phyloP scores from a whole-genome alignment of 441 rosid species.

The Erysimum cheiri region DNA sequence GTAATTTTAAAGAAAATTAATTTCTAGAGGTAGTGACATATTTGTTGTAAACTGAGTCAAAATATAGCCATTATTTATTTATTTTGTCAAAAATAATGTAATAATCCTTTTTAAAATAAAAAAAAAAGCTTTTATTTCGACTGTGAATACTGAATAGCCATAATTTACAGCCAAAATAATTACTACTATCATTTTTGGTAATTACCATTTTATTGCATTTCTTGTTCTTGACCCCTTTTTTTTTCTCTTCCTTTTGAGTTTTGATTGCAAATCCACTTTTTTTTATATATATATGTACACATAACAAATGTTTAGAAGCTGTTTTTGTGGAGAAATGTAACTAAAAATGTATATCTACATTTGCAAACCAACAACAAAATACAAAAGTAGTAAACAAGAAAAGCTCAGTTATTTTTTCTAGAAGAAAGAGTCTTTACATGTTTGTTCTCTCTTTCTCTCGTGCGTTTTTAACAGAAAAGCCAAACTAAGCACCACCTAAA shows the following conservation, averaged over 20 bases:
- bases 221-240: too few relatives aligned
- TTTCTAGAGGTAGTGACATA: slow-evolving; percentile 1
- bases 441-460: neutral
- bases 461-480: neutral
- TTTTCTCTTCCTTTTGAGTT: too few relatives aligned
- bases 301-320: neutral
- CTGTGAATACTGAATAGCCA: neutral
- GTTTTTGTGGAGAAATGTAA: neutral
- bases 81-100: neutral
- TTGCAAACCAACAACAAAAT: slow-evolving; percentile 17
- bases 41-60: slow-evolving; percentile 11
- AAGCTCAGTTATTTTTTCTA: slow-evolving; percentile 3
- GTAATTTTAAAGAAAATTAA: neutral
- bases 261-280: neutral
- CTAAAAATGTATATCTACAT: slow-evolving; percentile 23
- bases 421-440: slow-evolving; percentile 32
- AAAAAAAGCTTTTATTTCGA: neutral
- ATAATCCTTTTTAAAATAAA: neutral
- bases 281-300: neutral
- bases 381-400: slow-evolving; percentile 29
- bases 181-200: neutral
- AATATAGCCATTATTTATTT: slow-evolving; percentile 9
- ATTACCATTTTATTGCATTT: neutral
- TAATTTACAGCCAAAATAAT: slow-evolving; percentile 6
- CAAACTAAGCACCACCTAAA: slow-evolving; percentile 7